Evolutionary conservation across 805 yeast species (phyloP).

Genomic region (Kazachstania psychrophila): DNA sequence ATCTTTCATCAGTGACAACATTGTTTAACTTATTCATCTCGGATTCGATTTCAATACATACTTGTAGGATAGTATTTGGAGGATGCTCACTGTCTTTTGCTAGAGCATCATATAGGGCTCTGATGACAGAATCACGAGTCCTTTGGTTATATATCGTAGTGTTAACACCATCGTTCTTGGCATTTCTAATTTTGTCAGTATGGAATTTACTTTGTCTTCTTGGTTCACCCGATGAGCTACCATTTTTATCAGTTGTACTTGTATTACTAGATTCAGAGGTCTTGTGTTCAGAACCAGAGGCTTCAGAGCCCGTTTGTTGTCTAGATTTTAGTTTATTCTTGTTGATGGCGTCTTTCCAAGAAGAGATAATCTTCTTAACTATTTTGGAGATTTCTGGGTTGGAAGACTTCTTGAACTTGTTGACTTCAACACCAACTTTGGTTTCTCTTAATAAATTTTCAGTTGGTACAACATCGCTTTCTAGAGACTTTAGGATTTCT

Average conservation of each 20-base stretch:
- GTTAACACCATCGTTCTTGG: slow-evolving; percentile 71
- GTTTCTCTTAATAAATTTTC: slow-evolving; percentile 82
- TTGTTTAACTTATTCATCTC: slow-evolving; percentile 58
- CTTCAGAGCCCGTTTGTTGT: slow-evolving; percentile 8
- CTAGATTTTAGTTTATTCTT: slow-evolving; percentile 39
- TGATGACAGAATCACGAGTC: slow-evolving; percentile 75
- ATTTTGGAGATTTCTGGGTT: slow-evolving; percentile 58
- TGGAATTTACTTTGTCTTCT: slow-evolving; percentile 35
- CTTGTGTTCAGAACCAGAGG: neutral
- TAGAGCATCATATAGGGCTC: slow-evolving; percentile 79
- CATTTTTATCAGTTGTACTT: neutral
- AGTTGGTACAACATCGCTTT: slow-evolving; percentile 67
- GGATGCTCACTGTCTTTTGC: slow-evolving; percentile 67
- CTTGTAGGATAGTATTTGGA: slow-evolving; percentile 49
- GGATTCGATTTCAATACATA: slow-evolving; percentile 64
- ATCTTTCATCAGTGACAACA: slow-evolving; percentile 39
- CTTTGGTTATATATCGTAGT: slow-evolving; percentile 61
- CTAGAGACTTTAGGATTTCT: slow-evolving; percentile 55
- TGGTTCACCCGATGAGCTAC: slow-evolving; percentile 10
- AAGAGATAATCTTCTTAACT: slow-evolving; percentile 73
- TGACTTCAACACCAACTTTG: slow-evolving; percentile 94
- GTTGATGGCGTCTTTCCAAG: slow-evolving; percentile 86
- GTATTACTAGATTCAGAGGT: neutral
- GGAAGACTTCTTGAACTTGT: slow-evolving; percentile 63
- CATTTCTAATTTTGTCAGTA: slow-evolving; percentile 56